A percentile compares a stretch with the other conserved stretches of the same genome.
Conservation (phyloP, 441 rosid genomes). For the Euphorbia schlechtendalii region DNA sequence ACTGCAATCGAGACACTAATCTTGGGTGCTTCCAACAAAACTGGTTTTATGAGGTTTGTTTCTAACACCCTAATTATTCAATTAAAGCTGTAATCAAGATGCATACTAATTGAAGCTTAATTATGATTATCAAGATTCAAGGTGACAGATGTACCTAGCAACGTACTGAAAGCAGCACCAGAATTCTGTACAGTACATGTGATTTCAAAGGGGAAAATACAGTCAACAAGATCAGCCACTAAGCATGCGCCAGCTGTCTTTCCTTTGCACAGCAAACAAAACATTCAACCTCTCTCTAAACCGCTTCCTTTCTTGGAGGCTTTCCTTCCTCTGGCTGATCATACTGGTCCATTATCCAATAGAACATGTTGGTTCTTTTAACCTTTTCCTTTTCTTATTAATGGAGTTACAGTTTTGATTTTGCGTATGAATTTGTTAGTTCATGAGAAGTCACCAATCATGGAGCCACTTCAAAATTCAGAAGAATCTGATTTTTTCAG, state of each 20-base stretch:
- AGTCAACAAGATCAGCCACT: slow-evolving; percentile 44
- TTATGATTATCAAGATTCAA: slow-evolving; percentile 34
- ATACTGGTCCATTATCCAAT: too few species aligned
- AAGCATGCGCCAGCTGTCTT: slow-evolving; percentile 30
- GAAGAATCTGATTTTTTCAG: slow-evolving; percentile 4
- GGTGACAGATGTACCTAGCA: slow-evolving; percentile 40
- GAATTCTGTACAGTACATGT: slow-evolving; percentile 55
- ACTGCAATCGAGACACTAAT: slow-evolving; percentile 34
- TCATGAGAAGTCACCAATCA: background rate
- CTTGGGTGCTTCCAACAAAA: slow-evolving; percentile 45
- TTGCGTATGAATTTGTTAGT: slow-evolving; percentile 23
- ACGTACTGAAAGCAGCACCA: slow-evolving; percentile 53
- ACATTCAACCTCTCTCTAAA: background rate
- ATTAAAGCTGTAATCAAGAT: too few species aligned
- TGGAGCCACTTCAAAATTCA: slow-evolving; percentile 4
- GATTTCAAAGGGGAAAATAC: slow-evolving; percentile 53
- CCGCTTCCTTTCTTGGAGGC: background rate
- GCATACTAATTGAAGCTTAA: too few species aligned
- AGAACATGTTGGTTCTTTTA: background rate
- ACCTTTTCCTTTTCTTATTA: background rate
- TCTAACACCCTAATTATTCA: too few species aligned
- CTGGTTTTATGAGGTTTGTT: slow-evolving; percentile 45
- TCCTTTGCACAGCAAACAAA: background rate
- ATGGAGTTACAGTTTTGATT: background rate
- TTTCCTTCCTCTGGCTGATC: background rate